phyloP scores from a whole-genome alignment of 305 asterid genomes.

The Fraxinus baroniana region DNA sequence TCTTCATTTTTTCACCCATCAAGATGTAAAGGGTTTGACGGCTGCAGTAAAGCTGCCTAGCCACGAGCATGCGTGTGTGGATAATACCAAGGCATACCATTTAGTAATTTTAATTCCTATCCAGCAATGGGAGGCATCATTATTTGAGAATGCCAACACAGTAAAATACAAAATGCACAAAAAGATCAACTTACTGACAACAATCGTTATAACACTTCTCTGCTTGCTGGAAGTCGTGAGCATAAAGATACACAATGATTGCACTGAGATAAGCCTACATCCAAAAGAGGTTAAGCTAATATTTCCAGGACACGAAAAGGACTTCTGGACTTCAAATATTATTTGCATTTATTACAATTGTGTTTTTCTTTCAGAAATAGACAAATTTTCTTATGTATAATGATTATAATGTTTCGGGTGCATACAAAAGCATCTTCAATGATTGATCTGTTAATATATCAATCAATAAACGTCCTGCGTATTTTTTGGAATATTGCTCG shows the following conservation, averaged over 20 bases:
- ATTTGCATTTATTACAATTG: background rate
- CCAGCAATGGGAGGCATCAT: background rate
- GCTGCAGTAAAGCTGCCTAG: background rate
- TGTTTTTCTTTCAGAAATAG: background rate
- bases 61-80: background rate
- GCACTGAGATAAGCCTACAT: constrained; percentile 98
- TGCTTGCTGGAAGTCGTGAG: constrained; percentile 89
- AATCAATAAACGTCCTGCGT: background rate
- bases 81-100: background rate
- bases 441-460: background rate
- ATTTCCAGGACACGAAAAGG: background rate
- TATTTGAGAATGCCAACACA: background rate
- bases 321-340: background rate
- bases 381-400: background rate
- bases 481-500: background rate
- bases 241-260: constrained; percentile 85
- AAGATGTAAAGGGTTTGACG: background rate
- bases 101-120: background rate
- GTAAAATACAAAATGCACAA: constrained; percentile 3
- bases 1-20: background rate
- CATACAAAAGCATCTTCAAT: background rate
- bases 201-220: constrained; percentile 94
- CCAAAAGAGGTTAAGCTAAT: constrained; percentile 25
- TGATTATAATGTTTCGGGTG: background rate
- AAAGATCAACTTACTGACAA: constrained; percentile 77